Base-by-base conservation (phyloP, 805 yeast species). In the Candida boidinii region DNA sequence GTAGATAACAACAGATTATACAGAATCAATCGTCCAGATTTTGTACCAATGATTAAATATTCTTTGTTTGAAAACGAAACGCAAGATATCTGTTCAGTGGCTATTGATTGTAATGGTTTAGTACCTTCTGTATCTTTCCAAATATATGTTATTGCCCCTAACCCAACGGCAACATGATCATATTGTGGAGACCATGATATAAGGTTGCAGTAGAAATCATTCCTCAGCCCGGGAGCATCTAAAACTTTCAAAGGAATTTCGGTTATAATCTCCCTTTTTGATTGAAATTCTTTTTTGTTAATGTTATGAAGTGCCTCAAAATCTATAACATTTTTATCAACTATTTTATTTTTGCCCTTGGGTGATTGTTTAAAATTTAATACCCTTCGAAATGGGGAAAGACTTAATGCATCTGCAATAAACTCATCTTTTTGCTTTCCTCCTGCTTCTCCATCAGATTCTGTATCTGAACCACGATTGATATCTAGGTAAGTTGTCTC, bases 191-290 rank as follows among this genome's bases (percentile, higher is more conserved):
- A 74, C 94, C 94, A 85, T 5, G 85, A 70, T 0, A 85, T 68
- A 34, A 82, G 59, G 47, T 82, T 82, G 1, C 84, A 68, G 53
- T 85, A 86, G 48, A 77, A 85, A 50, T 86, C 94, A 51, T 83
- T 79, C 39, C 79, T 59, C 33, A 85, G 53, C 2, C 75, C 74
- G 0, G 87, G 87, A 0, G 92, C 88, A 48, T 73, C 79, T 14
- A 78, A 52, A 0, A 75, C 74, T 38, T 70, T 62, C 40, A 54
- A 70, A 0, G 79, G 72, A 14, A 56, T 54, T 17, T 59, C 64
- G 3, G 66, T 49, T 33, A 53, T 56, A 7, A 59, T 15, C 13
- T 11, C n/a, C n/a, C n/a, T n/a, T n/a, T n/a, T n/a, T n/a, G n/a
- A n/a, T n/a, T n/a, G n/a, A n/a, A n/a, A n/a, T n/a, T n/a, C n/a